Evolutionary conservation across 352 stramenopile species (phyloP).

Genomic region (Phytophthora agathidicida): DNA sequence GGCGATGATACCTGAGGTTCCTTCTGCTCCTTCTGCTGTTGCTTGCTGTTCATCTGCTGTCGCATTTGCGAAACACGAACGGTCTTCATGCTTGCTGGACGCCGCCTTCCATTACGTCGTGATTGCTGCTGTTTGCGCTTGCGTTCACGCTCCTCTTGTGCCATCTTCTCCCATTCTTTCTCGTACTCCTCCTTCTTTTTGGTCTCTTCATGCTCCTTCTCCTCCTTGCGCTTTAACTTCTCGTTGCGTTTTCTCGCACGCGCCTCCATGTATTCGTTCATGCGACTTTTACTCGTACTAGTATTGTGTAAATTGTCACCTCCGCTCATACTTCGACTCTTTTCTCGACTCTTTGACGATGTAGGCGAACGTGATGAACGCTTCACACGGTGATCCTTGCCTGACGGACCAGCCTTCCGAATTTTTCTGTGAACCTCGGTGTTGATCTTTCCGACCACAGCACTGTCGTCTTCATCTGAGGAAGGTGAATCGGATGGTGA

Average conservation of each 20-base stretch:
- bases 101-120: slow-evolving; percentile 64
- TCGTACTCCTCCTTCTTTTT: slow-evolving; percentile 88
- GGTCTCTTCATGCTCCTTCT: slow-evolving; percentile 74
- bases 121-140: slow-evolving; percentile 83
- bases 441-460: slow-evolving; percentile 20
- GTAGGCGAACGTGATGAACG: slow-evolving; percentile 41
- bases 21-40: slow-evolving; percentile 55
- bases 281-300: slow-evolving; percentile 72
- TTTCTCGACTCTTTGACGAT: slow-evolving; percentile 45
- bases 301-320: slow-evolving; percentile 35
- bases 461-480: slow-evolving; percentile 28
- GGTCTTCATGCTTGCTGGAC: slow-evolving; percentile 83
- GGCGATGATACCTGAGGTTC: slow-evolving; percentile 13
- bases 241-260: slow-evolving; percentile 78
- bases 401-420: slow-evolving; percentile 32
- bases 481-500: slow-evolving; percentile 32
- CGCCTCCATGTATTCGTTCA: slow-evolving; percentile 91
- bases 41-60: slow-evolving; percentile 82
- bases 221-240: slow-evolving; percentile 77
- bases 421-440: slow-evolving; percentile 27
- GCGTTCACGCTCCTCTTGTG: slow-evolving; percentile 82
- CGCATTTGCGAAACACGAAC: slow-evolving; percentile 86
- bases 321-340: slow-evolving; percentile 44
- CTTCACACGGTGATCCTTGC: slow-evolving; percentile 21
- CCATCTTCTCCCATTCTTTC: slow-evolving; percentile 90